Evolutionary conservation across 2,329 filamentous ascomycete genomes (phyloP).

Genomic region (Colletotrichum destructivum): DNA sequence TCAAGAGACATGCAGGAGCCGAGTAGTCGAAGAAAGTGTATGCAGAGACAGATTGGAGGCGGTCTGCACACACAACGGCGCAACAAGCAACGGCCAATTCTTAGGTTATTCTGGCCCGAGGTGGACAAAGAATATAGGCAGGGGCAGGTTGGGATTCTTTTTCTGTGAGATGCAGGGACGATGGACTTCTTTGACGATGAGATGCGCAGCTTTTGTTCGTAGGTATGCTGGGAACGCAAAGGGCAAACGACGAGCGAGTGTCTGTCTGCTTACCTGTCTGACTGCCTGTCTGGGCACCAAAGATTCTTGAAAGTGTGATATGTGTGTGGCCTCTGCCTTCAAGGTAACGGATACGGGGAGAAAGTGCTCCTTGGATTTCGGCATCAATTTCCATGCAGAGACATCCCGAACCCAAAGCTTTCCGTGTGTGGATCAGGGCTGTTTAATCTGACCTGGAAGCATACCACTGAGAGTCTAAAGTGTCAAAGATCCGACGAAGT

Average conservation of each 20-base stretch:
- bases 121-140: neutral
- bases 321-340: neutral
- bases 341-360: neutral
- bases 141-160: neutral
- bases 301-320: neutral
- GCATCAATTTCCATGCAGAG: too few relatives aligned
- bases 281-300: neutral
- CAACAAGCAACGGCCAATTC: neutral
- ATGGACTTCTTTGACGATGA: neutral
- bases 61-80: neutral
- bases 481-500: too few relatives aligned
- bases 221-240: neutral
- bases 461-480: too few relatives aligned
- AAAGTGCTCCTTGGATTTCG: neutral
- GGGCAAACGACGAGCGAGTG: neutral
- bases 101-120: neutral
- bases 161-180: neutral
- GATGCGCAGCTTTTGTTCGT: slow-evolving; percentile 4
- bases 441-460: too few relatives aligned
- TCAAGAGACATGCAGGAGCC: neutral
- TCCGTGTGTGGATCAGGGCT: too few relatives aligned
- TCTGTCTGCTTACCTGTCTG: neutral
- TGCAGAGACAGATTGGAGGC: neutral
- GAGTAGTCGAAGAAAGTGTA: neutral
- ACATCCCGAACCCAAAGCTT: too few relatives aligned